Evolutionary conservation across 2,329 filamentous ascomycete species (phyloP), one percentile per base, ranked within the genome.

Genomic region (Fonsecaea pedrosoi): DNA sequence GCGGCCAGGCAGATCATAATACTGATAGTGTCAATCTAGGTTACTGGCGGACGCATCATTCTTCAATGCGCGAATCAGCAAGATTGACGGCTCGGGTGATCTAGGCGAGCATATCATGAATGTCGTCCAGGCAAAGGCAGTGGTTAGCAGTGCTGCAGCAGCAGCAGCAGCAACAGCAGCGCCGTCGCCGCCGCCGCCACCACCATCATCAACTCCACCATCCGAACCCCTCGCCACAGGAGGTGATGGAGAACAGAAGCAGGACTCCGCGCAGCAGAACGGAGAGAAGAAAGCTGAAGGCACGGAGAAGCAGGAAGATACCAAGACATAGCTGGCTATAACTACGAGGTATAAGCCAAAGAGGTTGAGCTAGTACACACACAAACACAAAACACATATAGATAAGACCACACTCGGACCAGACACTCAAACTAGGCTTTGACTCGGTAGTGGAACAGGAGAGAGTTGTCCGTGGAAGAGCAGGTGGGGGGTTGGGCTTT

Each of bases 61-160:
- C 71, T 90, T 97, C 73, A 85, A 88, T 57, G 80, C 84, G 0
- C 89, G 88, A 71, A 84, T 97, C 6, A 84, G 87, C 71, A 93
- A 92, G 75, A 86, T 97, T 45, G 90, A 95, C 60, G 92, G 92
- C 1, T 92, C 92, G 66, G 89, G 86, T 9, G 89, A 93, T 71
- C 83, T 92, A 2, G 92, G 91, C 35, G 85, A 90, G 40, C 84
- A 89, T 69, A 83, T 97, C 4, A 79, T 89, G 12, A 85, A 86
- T 21, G 62, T 82, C 21, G 75, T 81, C 37, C 74, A 78, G 54
- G 74, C 75, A 12, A 82, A 82, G 69, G 70, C 69, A 62, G 61
- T 69, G 12, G 54, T 60, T 9, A 60, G 62, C 35, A 54, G 37
- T 50, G 57, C 56, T 53, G 34, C 60, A 40, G 38, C 38, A 13